Conservation (phyloP, 495 filamentous ascomycete genomes). For the Hypoxylon intermedium region DNA sequence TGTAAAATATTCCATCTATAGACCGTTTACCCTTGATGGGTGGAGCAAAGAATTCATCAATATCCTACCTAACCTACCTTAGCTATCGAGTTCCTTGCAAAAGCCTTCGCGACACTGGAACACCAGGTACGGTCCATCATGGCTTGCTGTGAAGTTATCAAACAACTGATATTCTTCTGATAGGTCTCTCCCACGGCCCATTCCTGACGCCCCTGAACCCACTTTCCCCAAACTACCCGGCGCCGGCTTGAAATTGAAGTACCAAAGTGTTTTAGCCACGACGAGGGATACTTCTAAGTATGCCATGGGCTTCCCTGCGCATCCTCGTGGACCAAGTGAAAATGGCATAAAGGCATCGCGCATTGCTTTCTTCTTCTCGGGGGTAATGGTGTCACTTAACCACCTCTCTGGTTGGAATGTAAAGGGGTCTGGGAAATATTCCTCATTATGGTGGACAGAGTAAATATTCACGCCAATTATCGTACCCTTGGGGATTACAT, state of each 20-base stretch:
- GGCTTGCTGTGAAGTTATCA: neutral
- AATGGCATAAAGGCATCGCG: conserved; percentile 50
- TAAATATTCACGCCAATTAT: neutral
- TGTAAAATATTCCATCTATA: no score
- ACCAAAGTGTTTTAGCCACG: conserved; percentile 41
- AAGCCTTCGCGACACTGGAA: neutral
- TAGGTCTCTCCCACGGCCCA: neutral
- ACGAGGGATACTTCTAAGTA: conserved; percentile 45
- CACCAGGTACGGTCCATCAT: neutral
- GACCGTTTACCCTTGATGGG: no score
- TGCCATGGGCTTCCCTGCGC: conserved; percentile 54
- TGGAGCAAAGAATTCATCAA: no score
- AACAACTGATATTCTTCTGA: neutral
- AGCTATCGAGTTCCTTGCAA: neutral
- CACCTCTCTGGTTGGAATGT: neutral
- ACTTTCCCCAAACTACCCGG: conserved; percentile 11
- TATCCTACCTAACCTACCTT: no score
- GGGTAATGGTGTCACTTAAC: neutral
- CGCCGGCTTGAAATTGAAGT: conserved; percentile 38
- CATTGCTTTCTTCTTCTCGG: neutral
- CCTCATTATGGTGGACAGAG: neutral
- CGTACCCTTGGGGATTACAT: neutral
- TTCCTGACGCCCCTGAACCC: neutral
- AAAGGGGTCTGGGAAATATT: neutral
- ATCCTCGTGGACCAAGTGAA: conserved; percentile 47